These are phyloP conservation scores for Tetracladium setigerum DNA, from an alignment of 495 filamentous ascomycete species.

Conservation along the genomic window DNA sequence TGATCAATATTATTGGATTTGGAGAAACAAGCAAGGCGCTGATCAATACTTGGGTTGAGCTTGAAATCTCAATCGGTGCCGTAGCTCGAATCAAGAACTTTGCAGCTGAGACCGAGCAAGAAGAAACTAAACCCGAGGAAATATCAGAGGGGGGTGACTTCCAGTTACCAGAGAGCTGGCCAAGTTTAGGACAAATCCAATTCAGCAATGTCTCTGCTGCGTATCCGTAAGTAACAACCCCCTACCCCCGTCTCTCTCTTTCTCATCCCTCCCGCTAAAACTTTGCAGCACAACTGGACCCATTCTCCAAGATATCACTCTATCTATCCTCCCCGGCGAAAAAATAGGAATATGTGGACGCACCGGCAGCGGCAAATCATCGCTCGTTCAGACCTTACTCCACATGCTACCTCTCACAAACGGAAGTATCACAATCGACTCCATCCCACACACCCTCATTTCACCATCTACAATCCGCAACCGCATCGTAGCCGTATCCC, in stretches of 20 bases:
- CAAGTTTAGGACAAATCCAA: slow-evolving; percentile 33
- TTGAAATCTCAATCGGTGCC: slow-evolving; percentile 34
- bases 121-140: slow-evolving; percentile 13
- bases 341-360: slow-evolving; percentile 14
- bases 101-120: background rate
- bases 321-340: slow-evolving; percentile 24
- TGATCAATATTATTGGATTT: slow-evolving; percentile 23
- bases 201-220: slow-evolving; percentile 37
- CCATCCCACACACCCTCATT: slow-evolving; percentile 20
- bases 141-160: slow-evolving; percentile 7
- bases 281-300: slow-evolving; percentile 30
- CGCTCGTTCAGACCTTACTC: slow-evolving; percentile 26
- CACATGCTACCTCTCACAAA: slow-evolving; percentile 22
- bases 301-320: slow-evolving; percentile 17
- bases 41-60: slow-evolving; percentile 18
- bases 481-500: slow-evolving; percentile 29
- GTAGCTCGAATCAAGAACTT: slow-evolving; percentile 26
- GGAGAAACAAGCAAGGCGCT: background rate
- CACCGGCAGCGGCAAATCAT: slow-evolving; percentile 22
- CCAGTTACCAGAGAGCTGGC: slow-evolving; percentile 23
- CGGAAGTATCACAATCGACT: slow-evolving; percentile 20
- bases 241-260: too few species aligned
- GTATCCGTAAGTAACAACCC: slow-evolving; percentile 4
- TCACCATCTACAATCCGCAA: slow-evolving; percentile 21
- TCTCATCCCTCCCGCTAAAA: slow-evolving; percentile 23